phyloP scores from a whole-genome alignment of 2,329 filamentous ascomycete species.

The Furcasterigmium sp. region DNA sequence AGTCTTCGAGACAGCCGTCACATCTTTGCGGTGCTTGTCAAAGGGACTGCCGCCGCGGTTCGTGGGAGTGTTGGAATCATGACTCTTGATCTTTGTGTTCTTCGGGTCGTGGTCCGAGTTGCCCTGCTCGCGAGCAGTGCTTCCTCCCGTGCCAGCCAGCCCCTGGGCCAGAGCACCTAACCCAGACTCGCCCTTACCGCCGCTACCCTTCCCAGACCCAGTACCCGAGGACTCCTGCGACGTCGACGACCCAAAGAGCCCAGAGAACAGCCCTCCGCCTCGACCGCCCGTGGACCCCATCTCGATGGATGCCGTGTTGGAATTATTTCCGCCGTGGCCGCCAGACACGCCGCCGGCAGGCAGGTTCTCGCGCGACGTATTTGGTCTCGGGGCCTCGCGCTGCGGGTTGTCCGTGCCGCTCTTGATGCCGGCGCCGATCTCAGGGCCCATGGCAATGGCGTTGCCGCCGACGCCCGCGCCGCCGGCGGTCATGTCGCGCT shows the following conservation, averaged over 20 bases:
- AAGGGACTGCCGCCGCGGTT: constrained; percentile 10
- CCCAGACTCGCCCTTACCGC: constrained; percentile 2
- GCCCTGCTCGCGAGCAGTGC: constrained; percentile 7
- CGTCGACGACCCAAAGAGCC: not conserved
- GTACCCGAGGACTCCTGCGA: too few species aligned
- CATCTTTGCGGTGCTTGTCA: constrained; percentile 11
- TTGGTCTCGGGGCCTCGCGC: constrained; percentile 12
- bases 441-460: constrained; percentile 22
- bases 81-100: constrained; percentile 9
- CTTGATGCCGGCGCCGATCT: constrained; percentile 15
- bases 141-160: constrained; percentile 18
- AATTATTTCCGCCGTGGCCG: constrained; percentile 20
- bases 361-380: constrained; percentile 21
- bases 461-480: constrained; percentile 26
- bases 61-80: constrained; percentile 9
- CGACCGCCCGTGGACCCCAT: constrained; percentile 1
- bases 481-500: constrained; percentile 20
- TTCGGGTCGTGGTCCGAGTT: constrained; percentile 3
- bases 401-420: constrained; percentile 13
- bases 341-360: constrained; percentile 26
- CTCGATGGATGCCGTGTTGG: constrained; percentile 11
- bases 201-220: too few species aligned
- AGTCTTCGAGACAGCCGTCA: constrained; percentile 3
- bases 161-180: constrained; percentile 11
- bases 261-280: not conserved